phyloP scores from a whole-genome alignment of 768 basidiomycete genomes.

The Agaricus blazei region DNA sequence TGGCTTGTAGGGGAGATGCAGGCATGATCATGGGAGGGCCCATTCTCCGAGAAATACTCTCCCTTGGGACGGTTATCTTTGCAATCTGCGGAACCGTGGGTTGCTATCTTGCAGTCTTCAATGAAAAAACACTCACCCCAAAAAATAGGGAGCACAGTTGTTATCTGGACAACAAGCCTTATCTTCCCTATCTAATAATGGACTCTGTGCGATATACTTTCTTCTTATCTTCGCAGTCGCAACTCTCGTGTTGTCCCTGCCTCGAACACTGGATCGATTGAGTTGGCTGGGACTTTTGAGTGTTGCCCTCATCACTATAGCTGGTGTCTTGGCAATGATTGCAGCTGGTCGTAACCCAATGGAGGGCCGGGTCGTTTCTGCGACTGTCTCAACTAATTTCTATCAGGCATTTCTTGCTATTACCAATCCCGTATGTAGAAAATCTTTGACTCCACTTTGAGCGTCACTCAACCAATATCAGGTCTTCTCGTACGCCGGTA shows the following conservation, averaged over 20 bases:
- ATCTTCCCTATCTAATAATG: conserved; percentile 40
- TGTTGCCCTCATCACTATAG: conserved; percentile 34
- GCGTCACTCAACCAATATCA: neutral
- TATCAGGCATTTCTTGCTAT: conserved; percentile 47
- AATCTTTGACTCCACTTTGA: neutral
- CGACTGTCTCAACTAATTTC: conserved; percentile 34
- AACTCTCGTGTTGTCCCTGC: conserved; percentile 37
- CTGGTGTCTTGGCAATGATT: conserved; percentile 45
- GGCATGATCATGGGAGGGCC: conserved; percentile 46
- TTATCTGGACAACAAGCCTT: conserved; percentile 51
- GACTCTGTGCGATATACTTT: conserved; percentile 40
- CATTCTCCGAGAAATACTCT: conserved; percentile 39
- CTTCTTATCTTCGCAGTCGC: conserved; percentile 41
- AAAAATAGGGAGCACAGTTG: conserved; percentile 37
- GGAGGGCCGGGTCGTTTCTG: conserved; percentile 32
- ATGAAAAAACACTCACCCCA: neutral
- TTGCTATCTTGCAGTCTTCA: neutral
- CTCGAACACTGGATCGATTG: conserved; percentile 41
- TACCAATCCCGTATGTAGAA: conserved; percentile 40
- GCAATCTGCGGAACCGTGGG: conserved; percentile 42
- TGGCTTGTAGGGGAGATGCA: conserved; percentile 37
- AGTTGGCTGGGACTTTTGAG: conserved; percentile 44
- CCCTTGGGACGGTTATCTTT: conserved; percentile 43
- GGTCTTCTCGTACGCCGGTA: conserved; percentile 9
- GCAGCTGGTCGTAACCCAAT: conserved; percentile 43